Evolutionary conservation across 108 stramenopile species (phyloP).

Genomic region (Nitzschia inconspicua): DNA sequence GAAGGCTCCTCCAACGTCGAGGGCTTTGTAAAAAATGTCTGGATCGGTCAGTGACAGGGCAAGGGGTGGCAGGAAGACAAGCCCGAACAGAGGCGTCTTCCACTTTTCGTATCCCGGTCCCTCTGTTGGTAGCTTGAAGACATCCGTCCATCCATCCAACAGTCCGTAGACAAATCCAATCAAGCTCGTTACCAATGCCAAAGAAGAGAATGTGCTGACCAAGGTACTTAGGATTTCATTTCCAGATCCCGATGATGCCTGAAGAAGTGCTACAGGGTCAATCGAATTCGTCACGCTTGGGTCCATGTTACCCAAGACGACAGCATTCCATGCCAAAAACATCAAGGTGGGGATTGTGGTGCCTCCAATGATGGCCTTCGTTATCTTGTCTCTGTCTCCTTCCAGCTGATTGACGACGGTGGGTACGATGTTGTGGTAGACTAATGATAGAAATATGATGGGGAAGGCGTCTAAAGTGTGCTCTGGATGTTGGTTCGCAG

Average conservation of each 20-base stretch:
- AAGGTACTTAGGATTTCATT: conserved; percentile 24
- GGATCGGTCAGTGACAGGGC: conserved; percentile 40
- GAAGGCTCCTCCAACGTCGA: conserved; percentile 77
- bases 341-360: conserved; percentile 74
- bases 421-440: conserved; percentile 87
- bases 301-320: conserved; percentile 64
- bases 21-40: conserved; percentile 52
- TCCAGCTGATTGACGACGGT: conserved; percentile 76
- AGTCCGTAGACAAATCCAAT: conserved; percentile 75
- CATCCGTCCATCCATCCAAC: conserved; percentile 75
- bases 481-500: conserved; percentile 66
- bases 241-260: conserved; percentile 10
- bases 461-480: conserved; percentile 68
- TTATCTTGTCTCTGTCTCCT: conserved; percentile 77
- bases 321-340: conserved; percentile 86
- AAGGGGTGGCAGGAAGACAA: conserved; percentile 50
- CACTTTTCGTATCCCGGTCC: conserved; percentile 48
- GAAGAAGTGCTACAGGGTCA: conserved; percentile 43
- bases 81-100: conserved; percentile 56
- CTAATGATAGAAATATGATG: conserved; percentile 73
- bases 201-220: conserved; percentile 47
- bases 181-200: conserved; percentile 66
- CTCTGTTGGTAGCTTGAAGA: conserved; percentile 24
- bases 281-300: conserved; percentile 13
- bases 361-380: conserved; percentile 62